A percentile compares a stretch with the other conserved stretches of the same genome.
These are phyloP conservation scores for Camelina sativa DNA, from an alignment of 345 rosid genomes.

Conservation along the genomic window DNA sequence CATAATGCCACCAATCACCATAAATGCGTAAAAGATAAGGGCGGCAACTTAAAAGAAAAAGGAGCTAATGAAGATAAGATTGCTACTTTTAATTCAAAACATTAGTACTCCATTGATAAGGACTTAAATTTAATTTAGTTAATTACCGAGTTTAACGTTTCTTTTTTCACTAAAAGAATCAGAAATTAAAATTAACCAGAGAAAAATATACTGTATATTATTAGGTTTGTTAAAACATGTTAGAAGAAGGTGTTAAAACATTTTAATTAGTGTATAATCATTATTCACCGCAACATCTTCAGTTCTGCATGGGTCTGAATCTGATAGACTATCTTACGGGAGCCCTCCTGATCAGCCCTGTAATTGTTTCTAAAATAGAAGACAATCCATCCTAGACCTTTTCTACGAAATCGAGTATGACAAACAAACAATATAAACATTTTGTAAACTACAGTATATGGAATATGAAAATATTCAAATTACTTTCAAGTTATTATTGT, in stretches of 20 bases:
- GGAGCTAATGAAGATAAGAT: constrained; percentile 13
- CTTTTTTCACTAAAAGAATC: no score
- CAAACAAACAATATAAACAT: not conserved
- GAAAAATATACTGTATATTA: not conserved
- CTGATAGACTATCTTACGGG: no score
- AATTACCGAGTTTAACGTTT: not conserved
- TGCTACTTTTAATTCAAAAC: not conserved
- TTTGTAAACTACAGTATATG: not conserved
- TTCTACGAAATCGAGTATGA: no score
- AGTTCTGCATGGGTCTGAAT: no score
- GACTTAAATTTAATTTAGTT: not conserved
- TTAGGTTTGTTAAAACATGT: not conserved
- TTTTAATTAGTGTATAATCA: no score
- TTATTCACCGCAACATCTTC: no score
- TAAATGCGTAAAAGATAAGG: constrained; percentile 37
- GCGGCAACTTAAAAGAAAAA: not conserved
- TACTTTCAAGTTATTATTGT: not conserved
- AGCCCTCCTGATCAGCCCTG: no score
- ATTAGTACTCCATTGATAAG: no score
- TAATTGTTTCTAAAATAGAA: no score
- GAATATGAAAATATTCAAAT: not conserved
- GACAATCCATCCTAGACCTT: no score
- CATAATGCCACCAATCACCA: constrained; percentile 19
- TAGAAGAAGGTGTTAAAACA: no score
- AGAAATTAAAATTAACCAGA: not conserved